Percentiles rank a stretch among this genome's conserved stretches.
Evolutionary conservation across 345 rosid species (phyloP).

Genomic region (Salix brachista): DNA sequence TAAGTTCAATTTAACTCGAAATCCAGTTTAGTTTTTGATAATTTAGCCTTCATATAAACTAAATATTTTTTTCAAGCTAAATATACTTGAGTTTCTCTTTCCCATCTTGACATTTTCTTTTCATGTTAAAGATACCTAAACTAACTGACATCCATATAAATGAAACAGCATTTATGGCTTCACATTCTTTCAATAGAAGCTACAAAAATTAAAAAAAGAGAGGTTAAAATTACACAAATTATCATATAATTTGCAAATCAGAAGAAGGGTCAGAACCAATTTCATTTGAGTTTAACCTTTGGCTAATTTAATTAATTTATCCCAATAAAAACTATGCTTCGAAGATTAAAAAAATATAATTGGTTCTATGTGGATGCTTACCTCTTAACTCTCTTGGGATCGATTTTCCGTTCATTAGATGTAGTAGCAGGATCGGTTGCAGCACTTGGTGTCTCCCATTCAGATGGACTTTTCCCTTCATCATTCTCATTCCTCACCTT

Average conservation of each 20-base stretch:
- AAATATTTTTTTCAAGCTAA: background rate
- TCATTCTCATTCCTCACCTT: slow-evolving; percentile 11
- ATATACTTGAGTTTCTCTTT: background rate
- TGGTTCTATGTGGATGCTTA: background rate
- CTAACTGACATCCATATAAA: background rate
- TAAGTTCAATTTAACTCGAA: no score
- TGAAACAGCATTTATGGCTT: background rate
- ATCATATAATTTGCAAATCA: background rate
- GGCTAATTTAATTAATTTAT: background rate
- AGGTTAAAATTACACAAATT: background rate
- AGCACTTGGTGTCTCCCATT: slow-evolving; percentile 11
- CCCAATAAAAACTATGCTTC: background rate
- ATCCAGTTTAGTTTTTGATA: no score
- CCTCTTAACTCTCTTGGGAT: slow-evolving; percentile 36
- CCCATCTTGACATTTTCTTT: background rate
- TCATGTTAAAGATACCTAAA: no score
- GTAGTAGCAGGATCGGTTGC: background rate
- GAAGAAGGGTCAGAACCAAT: background rate
- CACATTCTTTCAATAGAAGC: background rate
- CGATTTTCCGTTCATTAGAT: slow-evolving; percentile 13
- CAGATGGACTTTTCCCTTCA: slow-evolving; percentile 22
- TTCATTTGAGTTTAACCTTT: background rate
- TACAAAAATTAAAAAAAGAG: no score
- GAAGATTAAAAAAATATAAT: background rate
- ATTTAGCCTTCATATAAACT: no score